Conservation (phyloP, 345 rosid genomes). For the Theobroma cacao region DNA sequence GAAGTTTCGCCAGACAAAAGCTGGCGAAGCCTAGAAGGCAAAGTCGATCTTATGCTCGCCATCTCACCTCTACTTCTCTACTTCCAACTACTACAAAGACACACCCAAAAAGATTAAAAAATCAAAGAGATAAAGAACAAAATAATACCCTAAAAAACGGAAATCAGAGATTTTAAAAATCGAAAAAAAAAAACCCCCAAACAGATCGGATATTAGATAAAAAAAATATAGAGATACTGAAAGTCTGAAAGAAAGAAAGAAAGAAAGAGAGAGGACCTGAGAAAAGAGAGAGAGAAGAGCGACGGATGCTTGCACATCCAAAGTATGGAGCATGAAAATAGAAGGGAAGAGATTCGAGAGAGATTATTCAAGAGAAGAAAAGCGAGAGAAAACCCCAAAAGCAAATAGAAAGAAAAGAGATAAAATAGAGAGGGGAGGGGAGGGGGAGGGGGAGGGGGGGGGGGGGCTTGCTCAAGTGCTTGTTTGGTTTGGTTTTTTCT, state of each 20-base stretch:
- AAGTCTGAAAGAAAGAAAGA: conserved; percentile 1
- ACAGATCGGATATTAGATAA: conserved; percentile 30
- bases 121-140: background rate
- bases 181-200: conserved; percentile 8
- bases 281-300: conserved; percentile 20
- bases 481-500: background rate
- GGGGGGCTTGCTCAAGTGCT: background rate
- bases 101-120: background rate
- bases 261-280: conserved; percentile 24
- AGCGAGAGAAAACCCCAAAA: conserved; percentile 37
- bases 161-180: conserved; percentile 10
- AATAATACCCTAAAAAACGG: background rate
- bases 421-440: background rate
- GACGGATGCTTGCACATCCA: conserved; percentile 40
- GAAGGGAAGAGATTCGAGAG: background rate
- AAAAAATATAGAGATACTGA: background rate
- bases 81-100: conserved; percentile 33
- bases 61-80: conserved; percentile 48
- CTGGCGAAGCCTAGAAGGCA: conserved; percentile 90
- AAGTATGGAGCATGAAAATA: conserved; percentile 17
- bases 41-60: conserved; percentile 80
- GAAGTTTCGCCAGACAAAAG: conserved; percentile 83
- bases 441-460: too few species aligned
- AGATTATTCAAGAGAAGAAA: conserved; percentile 6
- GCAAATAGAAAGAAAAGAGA: conserved; percentile 17